Evolutionary conservation across 2,329 filamentous ascomycete species (phyloP).

Genomic region (Pestalotiopsis fici): DNA sequence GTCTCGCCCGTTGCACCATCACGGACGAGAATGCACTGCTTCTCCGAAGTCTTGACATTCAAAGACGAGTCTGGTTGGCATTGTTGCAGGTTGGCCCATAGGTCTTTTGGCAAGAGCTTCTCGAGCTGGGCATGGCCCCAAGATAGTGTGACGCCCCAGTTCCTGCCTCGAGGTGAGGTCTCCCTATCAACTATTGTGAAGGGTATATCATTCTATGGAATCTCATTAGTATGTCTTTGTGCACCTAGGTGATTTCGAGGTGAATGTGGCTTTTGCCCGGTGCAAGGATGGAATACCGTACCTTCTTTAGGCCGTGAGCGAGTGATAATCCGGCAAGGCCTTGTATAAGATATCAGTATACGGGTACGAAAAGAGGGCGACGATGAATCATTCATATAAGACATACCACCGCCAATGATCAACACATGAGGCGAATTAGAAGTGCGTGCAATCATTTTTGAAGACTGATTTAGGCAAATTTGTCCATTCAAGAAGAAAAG

Average conservation of each 20-base stretch:
- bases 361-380: neutral
- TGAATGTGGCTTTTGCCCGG: neutral
- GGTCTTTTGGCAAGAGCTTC: neutral
- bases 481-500: neutral
- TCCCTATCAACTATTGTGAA: neutral
- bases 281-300: neutral
- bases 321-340: neutral
- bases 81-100: neutral
- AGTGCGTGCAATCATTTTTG: neutral
- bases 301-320: slow-evolving; percentile 1
- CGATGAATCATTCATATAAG: too few species aligned
- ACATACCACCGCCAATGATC: neutral
- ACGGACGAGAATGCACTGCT: neutral
- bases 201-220: neutral
- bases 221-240: neutral
- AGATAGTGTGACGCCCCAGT: slow-evolving; percentile 1
- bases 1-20: neutral
- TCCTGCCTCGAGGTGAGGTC: neutral
- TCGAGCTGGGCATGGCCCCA: neutral
- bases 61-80: slow-evolving; percentile 5
- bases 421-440: neutral
- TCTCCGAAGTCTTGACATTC: neutral
- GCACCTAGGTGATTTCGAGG: neutral
- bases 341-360: neutral
- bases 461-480: neutral